Conservation (phyloP, 768 basidiomycete species). For the Crucibulum laeve region DNA sequence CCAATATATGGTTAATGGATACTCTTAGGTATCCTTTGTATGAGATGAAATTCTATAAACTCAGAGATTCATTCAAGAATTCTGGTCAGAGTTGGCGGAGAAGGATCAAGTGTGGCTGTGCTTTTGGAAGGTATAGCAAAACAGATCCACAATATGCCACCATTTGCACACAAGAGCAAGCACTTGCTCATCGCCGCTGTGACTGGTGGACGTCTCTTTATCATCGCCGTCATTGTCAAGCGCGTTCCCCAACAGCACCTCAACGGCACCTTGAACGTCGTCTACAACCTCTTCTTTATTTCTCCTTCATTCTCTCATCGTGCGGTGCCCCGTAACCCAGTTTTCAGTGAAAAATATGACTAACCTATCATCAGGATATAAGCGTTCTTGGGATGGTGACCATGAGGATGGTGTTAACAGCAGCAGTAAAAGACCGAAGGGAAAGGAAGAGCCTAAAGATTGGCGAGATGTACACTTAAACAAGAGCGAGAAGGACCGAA, state of each 20-base stretch:
- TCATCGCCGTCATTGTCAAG: conserved; percentile 7
- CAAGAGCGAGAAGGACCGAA: no score
- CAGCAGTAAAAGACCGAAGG: conserved; percentile 50
- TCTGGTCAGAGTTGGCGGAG: no score
- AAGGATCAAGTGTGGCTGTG: no score
- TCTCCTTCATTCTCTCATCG: conserved; percentile 52
- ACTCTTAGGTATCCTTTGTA: no score
- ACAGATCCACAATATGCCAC: no score
- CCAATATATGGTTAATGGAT: no score
- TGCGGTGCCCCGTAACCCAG: conserved; percentile 77
- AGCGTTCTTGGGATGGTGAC: conserved; percentile 70
- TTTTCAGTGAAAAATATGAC: conserved; percentile 53
- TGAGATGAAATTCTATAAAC: no score
- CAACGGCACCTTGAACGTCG: no score
- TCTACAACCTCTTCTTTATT: conserved; percentile 11
- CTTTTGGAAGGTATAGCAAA: no score
- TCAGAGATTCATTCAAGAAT: no score
- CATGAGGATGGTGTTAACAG: conserved; percentile 28
- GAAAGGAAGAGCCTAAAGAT: conserved; percentile 52
- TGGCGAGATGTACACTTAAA: conserved; percentile 70
- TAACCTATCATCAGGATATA: conserved; percentile 81
- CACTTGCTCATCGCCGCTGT: background rate
- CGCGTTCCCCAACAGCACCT: no score
- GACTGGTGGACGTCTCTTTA: conserved; percentile 1
- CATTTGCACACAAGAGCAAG: conserved; percentile 6